A percentile compares a stretch with the other conserved stretches of the same genome.
phyloP scores from a whole-genome alignment of 169 alveolate genomes.

The Eimeria necatrix region DNA sequence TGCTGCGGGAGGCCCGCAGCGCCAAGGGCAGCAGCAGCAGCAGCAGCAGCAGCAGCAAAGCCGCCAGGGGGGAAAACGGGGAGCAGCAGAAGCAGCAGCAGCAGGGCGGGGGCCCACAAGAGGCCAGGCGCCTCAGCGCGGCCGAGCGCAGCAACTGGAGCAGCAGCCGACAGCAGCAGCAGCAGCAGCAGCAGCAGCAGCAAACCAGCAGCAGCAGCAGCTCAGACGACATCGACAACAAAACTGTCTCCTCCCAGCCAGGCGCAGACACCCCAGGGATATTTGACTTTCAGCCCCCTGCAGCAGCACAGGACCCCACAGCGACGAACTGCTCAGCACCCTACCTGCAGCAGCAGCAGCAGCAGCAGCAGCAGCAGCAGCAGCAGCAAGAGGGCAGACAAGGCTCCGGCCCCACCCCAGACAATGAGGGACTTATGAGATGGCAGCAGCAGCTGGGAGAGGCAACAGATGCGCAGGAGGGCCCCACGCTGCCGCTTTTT shows the following conservation, averaged over 20 bases:
- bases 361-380: conserved; percentile 24
- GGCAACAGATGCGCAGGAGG: neutral
- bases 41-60: neutral
- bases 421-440: neutral
- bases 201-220: conserved; percentile 11
- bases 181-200: conserved; percentile 2
- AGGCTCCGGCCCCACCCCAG: neutral
- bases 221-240: neutral
- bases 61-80: neutral
- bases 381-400: neutral
- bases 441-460: neutral
- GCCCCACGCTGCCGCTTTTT: neutral
- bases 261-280: conserved; percentile 11
- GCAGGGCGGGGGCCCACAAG: conserved; percentile 8
- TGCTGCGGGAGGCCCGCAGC: conserved; percentile 11
- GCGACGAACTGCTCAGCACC: neutral
- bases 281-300: neutral
- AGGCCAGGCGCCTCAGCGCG: neutral
- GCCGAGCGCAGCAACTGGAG: neutral
- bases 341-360: neutral
- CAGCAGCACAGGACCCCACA: neutral
- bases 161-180: conserved; percentile 62
- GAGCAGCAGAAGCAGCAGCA: neutral
- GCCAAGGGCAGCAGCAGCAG: neutral
- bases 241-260: neutral